Percentiles rank a stretch among this genome's conserved stretches.
Conservation (phyloP, 345 rosid genomes). For the Arabidopsis suecica region DNA sequence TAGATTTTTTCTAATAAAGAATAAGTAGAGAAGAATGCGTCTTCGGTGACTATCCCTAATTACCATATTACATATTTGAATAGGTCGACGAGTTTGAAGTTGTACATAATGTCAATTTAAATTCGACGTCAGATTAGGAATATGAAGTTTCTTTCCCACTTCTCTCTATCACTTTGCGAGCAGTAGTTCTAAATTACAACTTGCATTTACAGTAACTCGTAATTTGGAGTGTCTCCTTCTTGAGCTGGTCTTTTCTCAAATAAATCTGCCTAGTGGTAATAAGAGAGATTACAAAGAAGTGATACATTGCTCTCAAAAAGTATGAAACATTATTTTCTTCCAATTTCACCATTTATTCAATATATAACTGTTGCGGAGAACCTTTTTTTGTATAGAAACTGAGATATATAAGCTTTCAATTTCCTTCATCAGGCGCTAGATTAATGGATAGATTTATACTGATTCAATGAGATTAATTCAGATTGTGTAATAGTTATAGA, state of each 20-base stretch:
- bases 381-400: too few relatives aligned
- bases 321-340: background rate
- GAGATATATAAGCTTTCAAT: too few relatives aligned
- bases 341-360: too few relatives aligned
- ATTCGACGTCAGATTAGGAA: slow-evolving; percentile 1
- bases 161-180: background rate
- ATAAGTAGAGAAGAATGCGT: background rate
- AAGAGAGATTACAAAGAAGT: background rate
- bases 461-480: background rate
- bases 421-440: too few relatives aligned
- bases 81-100: background rate
- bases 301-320: background rate
- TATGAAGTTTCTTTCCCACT: background rate
- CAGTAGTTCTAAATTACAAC: background rate
- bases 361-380: too few relatives aligned
- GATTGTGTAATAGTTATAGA: slow-evolving; percentile 2
- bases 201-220: too few relatives aligned
- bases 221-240: too few relatives aligned
- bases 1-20: background rate
- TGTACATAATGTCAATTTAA: background rate
- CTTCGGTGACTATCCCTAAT: background rate
- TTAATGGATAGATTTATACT: too few relatives aligned
- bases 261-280: too few relatives aligned
- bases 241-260: too few relatives aligned
- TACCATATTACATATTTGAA: background rate